phyloP scores from a whole-genome alignment of 805 yeast genomes.

The Yamadazyma akitaensis region DNA sequence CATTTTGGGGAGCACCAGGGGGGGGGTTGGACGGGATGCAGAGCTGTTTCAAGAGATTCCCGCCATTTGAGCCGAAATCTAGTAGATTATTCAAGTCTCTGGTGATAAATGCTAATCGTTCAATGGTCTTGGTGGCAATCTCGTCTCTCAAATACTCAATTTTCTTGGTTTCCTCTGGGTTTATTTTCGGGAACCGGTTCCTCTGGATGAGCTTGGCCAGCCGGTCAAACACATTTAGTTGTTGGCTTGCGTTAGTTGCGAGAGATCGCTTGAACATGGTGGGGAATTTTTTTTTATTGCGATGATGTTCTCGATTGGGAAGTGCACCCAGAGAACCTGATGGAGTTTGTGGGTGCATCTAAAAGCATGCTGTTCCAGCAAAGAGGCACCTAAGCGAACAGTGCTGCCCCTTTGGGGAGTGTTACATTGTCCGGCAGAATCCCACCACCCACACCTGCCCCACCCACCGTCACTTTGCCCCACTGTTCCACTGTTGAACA shows the following conservation, averaged over 20 bases:
- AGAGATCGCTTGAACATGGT: conserved; percentile 9
- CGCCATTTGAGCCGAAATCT: conserved; percentile 74
- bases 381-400: too few species aligned
- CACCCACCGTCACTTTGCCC: too few species aligned
- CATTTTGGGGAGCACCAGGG: conserved; percentile 31
- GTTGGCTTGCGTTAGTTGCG: conserved; percentile 28
- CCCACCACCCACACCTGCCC: too few species aligned
- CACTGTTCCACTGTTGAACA: too few species aligned
- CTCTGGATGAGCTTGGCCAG: conserved; percentile 60
- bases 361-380: too few species aligned
- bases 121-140: conserved; percentile 68
- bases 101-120: conserved; percentile 69
- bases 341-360: too few species aligned
- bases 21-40: conserved; percentile 26
- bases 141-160: conserved; percentile 76
- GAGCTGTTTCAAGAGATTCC: conserved; percentile 50
- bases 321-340: too few species aligned
- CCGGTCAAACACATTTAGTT: conserved; percentile 56
- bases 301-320: background rate
- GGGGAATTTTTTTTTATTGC: background rate
- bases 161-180: conserved; percentile 44
- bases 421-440: too few species aligned
- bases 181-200: conserved; percentile 44
- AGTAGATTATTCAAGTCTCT: conserved; percentile 57
- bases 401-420: too few species aligned